phyloP scores from a whole-genome alignment of 805 yeast species.

The Starmerella cellae region DNA sequence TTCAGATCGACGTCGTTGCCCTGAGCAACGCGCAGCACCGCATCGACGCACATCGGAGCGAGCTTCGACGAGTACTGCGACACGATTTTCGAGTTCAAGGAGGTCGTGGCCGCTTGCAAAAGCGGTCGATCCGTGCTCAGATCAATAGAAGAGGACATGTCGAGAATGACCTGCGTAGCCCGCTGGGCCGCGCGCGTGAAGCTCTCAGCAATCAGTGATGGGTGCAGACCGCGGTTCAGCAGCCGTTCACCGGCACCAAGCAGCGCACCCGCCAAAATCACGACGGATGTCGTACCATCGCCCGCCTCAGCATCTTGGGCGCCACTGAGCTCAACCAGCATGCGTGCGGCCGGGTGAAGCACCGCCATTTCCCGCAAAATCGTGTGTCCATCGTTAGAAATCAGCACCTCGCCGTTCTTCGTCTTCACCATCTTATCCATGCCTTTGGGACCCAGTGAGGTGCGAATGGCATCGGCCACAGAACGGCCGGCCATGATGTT shows the following conservation, averaged over 20 bases:
- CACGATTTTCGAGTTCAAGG: slow-evolving; percentile 87
- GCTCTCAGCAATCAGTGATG: slow-evolving; percentile 85
- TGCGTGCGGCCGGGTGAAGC: slow-evolving; percentile 94
- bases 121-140: slow-evolving; percentile 69
- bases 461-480: slow-evolving; percentile 88
- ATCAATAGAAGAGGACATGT: slow-evolving; percentile 73
- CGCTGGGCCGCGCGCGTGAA: slow-evolving; percentile 80
- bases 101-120: slow-evolving; percentile 85
- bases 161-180: slow-evolving; percentile 67
- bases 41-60: slow-evolving; percentile 89
- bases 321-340: slow-evolving; percentile 93
- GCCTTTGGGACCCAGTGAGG: slow-evolving; percentile 95
- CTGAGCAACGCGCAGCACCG: slow-evolving; percentile 67
- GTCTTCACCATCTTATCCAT: slow-evolving; percentile 98
- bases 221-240: slow-evolving; percentile 80
- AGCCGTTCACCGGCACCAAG: slow-evolving; percentile 90
- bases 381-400: slow-evolving; percentile 97
- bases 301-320: slow-evolving; percentile 99
- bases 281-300: slow-evolving; percentile 97
- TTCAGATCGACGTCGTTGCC: slow-evolving; percentile 64
- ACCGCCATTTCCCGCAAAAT: slow-evolving; percentile 96
- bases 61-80: slow-evolving; percentile 76
- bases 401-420: slow-evolving; percentile 78
- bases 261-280: slow-evolving; percentile 84
- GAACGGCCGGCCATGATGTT: slow-evolving; percentile 88